Conservation (phyloP, 2,329 filamentous ascomycete species). For the Zymoseptoria passerinii region DNA sequence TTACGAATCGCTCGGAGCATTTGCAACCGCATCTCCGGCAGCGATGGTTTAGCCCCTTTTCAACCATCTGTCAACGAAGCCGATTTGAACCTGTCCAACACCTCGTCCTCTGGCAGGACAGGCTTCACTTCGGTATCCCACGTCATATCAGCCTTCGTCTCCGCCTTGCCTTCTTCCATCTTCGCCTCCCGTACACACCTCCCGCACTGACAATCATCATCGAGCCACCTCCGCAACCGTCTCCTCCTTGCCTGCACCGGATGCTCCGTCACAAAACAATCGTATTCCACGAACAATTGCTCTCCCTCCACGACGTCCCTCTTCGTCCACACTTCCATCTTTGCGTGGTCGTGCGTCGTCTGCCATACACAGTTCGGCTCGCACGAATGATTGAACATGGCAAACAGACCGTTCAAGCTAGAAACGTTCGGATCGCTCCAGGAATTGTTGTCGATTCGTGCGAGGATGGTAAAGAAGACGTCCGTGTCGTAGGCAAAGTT, state of each 20-base stretch:
- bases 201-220: conserved; percentile 21
- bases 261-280: conserved; percentile 9
- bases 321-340: conserved; percentile 10
- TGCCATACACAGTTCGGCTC: conserved; percentile 88
- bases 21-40: neutral
- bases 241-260: conserved; percentile 12
- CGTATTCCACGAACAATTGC: conserved; percentile 26
- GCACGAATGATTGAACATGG: conserved; percentile 88
- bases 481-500: conserved; percentile 58
- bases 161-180: neutral
- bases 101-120: conserved; percentile 12
- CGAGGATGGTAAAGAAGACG: conserved; percentile 82
- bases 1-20: neutral
- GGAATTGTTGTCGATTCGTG: conserved; percentile 81
- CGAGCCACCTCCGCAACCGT: conserved; percentile 21
- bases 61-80: neutral
- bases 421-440: conserved; percentile 47
- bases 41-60: neutral
- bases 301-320: conserved; percentile 17
- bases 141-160: neutral
- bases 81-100: conserved; percentile 1
- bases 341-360: conserved; percentile 11
- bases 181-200: conserved; percentile 22
- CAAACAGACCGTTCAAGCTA: conserved; percentile 77
- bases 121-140: conserved; percentile 15